Evolutionary conservation across 805 yeast genomes (phyloP).

Genomic region (Metschnikowia noctiluminum): DNA sequence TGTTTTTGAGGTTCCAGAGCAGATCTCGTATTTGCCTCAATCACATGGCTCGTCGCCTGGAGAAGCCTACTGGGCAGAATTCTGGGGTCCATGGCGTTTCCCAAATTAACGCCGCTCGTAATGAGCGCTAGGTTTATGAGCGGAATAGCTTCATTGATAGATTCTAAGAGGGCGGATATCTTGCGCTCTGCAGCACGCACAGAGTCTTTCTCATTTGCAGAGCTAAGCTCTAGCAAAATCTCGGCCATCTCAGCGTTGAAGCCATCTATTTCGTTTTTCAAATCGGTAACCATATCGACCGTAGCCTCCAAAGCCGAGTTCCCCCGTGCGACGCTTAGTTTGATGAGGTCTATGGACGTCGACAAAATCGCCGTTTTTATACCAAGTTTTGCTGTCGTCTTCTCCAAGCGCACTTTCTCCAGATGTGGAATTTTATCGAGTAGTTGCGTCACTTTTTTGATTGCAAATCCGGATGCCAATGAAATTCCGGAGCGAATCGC

Average conservation of each 20-base stretch:
- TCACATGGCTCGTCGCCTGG: conserved; percentile 54
- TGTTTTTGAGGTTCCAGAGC: background rate
- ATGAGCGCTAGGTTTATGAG: conserved; percentile 60
- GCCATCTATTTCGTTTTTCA: conserved; percentile 54
- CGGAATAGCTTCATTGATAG: conserved; percentile 69
- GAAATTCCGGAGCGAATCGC: conserved; percentile 76
- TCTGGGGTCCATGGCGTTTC: conserved; percentile 45
- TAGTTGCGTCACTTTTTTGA: conserved; percentile 56
- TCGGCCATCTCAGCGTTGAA: conserved; percentile 50
- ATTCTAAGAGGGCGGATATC: conserved; percentile 44
- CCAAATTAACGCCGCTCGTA: conserved; percentile 64
- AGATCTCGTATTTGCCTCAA: conserved; percentile 33
- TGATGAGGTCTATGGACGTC: conserved; percentile 65
- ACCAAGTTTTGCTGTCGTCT: conserved; percentile 44
- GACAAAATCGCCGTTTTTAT: conserved; percentile 59
- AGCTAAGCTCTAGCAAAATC: conserved; percentile 31
- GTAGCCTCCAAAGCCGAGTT: conserved; percentile 56
- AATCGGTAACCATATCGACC: conserved; percentile 48
- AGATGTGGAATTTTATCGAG: conserved; percentile 53
- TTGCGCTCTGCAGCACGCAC: conserved; percentile 46
- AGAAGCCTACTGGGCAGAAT: conserved; percentile 64
- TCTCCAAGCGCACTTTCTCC: conserved; percentile 45
- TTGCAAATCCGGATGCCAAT: conserved; percentile 69
- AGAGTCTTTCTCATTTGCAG: conserved; percentile 33
- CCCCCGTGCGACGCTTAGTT: conserved; percentile 59